A percentile compares a stretch with the other conserved stretches of the same genome.
phyloP scores from a whole-genome alignment of 768 basidiomycete genomes.

The Albatrellus ellisii region DNA sequence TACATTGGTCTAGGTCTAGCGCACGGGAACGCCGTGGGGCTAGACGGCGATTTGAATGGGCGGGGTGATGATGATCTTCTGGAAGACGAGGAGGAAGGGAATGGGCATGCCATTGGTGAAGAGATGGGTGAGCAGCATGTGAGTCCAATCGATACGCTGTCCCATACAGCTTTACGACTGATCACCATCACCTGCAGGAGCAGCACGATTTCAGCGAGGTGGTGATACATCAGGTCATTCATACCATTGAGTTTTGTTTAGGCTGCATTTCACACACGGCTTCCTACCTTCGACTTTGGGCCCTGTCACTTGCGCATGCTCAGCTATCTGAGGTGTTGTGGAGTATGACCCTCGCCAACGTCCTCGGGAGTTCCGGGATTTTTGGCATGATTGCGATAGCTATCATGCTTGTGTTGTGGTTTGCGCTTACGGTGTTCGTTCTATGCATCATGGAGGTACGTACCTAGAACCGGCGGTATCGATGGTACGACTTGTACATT shows the following conservation, averaged over 20 bases:
- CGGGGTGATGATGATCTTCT: slow-evolving; percentile 52
- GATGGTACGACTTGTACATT: slow-evolving; percentile 11
- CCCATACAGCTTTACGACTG: slow-evolving; percentile 6
- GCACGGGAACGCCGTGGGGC: slow-evolving; percentile 28
- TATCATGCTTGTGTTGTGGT: slow-evolving; percentile 61
- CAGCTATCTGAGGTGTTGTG: slow-evolving; percentile 93
- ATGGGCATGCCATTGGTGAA: slow-evolving; percentile 61
- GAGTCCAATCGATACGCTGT: slow-evolving; percentile 14
- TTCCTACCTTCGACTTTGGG: slow-evolving; percentile 91
- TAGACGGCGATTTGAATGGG: slow-evolving; percentile 32
- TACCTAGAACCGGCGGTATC: slow-evolving; percentile 14
- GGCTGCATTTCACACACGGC: slow-evolving; percentile 98
- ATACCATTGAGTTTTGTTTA: slow-evolving; percentile 98
- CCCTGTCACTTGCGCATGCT: slow-evolving; percentile 93
- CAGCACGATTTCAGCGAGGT: slow-evolving; percentile 91
- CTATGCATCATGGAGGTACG: slow-evolving; percentile 94
- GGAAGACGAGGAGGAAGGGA: slow-evolving; percentile 73
- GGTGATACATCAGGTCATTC: slow-evolving; percentile 94
- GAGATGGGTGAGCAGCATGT: slow-evolving; percentile 67
- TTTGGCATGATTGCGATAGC: slow-evolving; percentile 35
- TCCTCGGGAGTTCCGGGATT: slow-evolving; percentile 50
- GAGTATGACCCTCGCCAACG: slow-evolving; percentile 66
- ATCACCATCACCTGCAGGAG: slow-evolving; percentile 30
- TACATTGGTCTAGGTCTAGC: slow-evolving; percentile 62
- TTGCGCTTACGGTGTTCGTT: slow-evolving; percentile 58